Conservation (phyloP, 345 rosid genomes). For the Pugionium dolabratum region DNA sequence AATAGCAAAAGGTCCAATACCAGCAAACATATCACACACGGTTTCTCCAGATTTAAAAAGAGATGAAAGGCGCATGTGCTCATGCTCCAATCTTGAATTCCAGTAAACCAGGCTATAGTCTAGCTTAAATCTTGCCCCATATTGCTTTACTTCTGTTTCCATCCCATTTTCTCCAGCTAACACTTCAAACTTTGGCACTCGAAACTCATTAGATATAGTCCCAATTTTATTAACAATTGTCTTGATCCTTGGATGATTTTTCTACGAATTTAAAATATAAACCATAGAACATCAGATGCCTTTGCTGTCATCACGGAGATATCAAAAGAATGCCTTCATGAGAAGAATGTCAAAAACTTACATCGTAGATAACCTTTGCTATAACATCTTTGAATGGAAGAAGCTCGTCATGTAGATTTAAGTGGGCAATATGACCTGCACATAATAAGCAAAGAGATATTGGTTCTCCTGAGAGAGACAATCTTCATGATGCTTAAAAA, state of each 20-base stretch:
- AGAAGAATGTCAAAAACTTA: conserved; percentile 46
- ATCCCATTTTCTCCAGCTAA: conserved; percentile 78
- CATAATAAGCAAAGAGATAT: conserved; percentile 24
- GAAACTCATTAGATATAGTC: conserved; percentile 76
- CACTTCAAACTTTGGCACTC: conserved; percentile 91
- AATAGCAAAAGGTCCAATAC: conserved; percentile 94
- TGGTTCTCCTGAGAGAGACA: conserved; percentile 27
- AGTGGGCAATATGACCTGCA: conserved; percentile 96
- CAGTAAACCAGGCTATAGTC: conserved; percentile 86
- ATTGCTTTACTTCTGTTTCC: conserved; percentile 92
- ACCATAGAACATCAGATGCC: conserved; percentile 6
- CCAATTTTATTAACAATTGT: conserved; percentile 89
- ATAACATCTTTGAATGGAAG: conserved; percentile 81
- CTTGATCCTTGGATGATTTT: conserved; percentile 83
- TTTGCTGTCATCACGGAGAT: conserved; percentile 9
- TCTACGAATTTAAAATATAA: conserved; percentile 48
- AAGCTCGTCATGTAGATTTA: conserved; percentile 83
- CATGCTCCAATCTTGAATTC: conserved; percentile 97
- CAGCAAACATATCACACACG: conserved; percentile 96
- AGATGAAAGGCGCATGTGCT: conserved; percentile 78
- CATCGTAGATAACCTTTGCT: conserved; percentile 91
- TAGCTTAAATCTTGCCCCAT: conserved; percentile 88
- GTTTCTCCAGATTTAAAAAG: conserved; percentile 74
- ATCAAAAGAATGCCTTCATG: conserved; percentile 10
- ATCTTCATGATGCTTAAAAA: conserved; percentile 13